These are phyloP conservation scores for Kipferlia bialata DNA, from an alignment of 78 protist genomes.

Conservation along the genomic window DNA sequence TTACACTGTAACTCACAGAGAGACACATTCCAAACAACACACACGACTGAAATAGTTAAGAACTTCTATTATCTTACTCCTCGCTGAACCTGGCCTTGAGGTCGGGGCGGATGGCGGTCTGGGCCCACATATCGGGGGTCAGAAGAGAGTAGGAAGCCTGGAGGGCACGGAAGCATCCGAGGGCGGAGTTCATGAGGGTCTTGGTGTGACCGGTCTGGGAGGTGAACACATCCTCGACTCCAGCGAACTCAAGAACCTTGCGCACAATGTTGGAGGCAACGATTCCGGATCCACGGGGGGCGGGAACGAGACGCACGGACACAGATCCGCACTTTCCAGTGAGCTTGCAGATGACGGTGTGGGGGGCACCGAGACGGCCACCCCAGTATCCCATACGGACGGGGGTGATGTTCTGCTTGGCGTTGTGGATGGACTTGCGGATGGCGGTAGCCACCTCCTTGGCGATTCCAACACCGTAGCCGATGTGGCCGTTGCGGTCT, in stretches of 20 bases:
- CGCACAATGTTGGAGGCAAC: conserved; percentile 92
- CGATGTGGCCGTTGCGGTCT: conserved; percentile 95
- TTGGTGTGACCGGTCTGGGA: conserved; percentile 79
- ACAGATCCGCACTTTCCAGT: conserved; percentile 98
- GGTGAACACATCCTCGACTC: conserved; percentile 95
- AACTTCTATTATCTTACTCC: too few species aligned
- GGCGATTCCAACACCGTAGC: conserved; percentile 95
- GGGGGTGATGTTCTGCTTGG: conserved; percentile 92
- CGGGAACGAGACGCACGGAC: conserved; percentile 91
- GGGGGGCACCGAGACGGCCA: conserved; percentile 90
- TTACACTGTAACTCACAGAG: too few species aligned
- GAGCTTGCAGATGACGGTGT: conserved; percentile 97
- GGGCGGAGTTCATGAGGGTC: conserved; percentile 96
- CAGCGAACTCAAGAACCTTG: conserved; percentile 91
- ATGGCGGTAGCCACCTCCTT: conserved; percentile 98
- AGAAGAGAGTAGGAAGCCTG: conserved; percentile 76
- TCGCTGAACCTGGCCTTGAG: conserved; percentile 47
- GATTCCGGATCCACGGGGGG: conserved; percentile 99
- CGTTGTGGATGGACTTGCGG: conserved; percentile 84
- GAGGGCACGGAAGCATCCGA: conserved; percentile 88
- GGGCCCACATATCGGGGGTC: conserved; percentile 96
- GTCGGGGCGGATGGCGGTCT: conserved; percentile 39
- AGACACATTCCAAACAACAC: too few species aligned
- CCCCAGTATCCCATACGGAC: conserved; percentile 99
- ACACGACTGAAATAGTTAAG: too few species aligned